Evolutionary conservation across 129 eudicot species (phyloP).

Genomic region (Glebionis coronaria): DNA sequence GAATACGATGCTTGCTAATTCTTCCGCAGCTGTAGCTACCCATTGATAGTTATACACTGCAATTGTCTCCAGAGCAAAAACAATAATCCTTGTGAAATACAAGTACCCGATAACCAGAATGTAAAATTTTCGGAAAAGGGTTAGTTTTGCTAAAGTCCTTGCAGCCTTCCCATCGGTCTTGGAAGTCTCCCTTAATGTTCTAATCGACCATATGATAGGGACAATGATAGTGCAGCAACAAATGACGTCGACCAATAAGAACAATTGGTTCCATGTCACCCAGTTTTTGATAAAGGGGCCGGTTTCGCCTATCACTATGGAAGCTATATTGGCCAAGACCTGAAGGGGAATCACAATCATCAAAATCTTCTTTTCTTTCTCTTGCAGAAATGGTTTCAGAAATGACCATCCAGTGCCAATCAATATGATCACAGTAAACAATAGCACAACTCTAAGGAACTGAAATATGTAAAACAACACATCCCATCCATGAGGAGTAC

Average conservation of each 20-base stretch:
- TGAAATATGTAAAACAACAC: conserved; percentile 32
- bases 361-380: conserved; percentile 29
- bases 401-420: conserved; percentile 48
- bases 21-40: conserved; percentile 34
- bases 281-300: conserved; percentile 39
- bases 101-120: conserved; percentile 30
- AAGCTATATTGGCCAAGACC: conserved; percentile 35
- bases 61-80: conserved; percentile 26
- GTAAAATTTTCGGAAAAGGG: conserved; percentile 31
- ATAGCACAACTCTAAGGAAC: conserved; percentile 23
- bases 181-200: conserved; percentile 24
- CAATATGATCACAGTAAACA: conserved; percentile 34
- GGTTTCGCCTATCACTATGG: conserved; percentile 25
- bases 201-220: conserved; percentile 40
- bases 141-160: conserved; percentile 30
- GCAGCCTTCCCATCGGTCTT: conserved; percentile 42
- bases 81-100: conserved; percentile 42
- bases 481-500: conserved; percentile 39
- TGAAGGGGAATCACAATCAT: conserved; percentile 34
- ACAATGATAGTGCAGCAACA: conserved; percentile 36
- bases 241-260: conserved; percentile 36
- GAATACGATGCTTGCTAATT: conserved; percentile 34
- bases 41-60: conserved; percentile 33
- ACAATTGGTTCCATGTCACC: conserved; percentile 37
- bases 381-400: conserved; percentile 33